Evolutionary conservation across 768 basidiomycete genomes (phyloP).

Genomic region (Rossbeevera mucosa): DNA sequence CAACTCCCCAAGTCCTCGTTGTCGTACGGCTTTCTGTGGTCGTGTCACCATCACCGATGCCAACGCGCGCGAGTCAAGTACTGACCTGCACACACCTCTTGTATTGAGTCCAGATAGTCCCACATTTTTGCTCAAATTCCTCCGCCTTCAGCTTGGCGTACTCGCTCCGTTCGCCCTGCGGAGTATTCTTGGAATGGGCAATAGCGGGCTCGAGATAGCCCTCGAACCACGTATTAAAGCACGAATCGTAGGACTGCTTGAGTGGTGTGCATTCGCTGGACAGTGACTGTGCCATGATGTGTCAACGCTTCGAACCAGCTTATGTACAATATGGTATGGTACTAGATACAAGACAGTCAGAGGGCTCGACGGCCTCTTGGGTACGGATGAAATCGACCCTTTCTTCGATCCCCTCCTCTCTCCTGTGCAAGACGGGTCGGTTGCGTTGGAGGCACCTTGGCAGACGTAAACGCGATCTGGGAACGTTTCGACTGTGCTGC

Average conservation of each 20-base stretch:
- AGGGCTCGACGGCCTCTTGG: conserved; percentile 19
- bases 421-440: conserved; percentile 14
- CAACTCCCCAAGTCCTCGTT: conserved; percentile 69
- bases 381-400: conserved; percentile 29
- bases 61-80: conserved; percentile 5
- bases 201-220: conserved; percentile 87
- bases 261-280: conserved; percentile 83
- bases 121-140: conserved; percentile 85
- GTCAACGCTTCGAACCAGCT: conserved; percentile 3
- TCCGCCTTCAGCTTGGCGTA: conserved; percentile 77
- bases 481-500: conserved; percentile 52
- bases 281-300: conserved; percentile 71
- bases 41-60: background rate
- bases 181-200: conserved; percentile 34
- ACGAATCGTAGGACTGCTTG: conserved; percentile 86
- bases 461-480: conserved; percentile 57
- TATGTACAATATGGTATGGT: conserved; percentile 14
- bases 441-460: conserved; percentile 15
- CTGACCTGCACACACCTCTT: conserved; percentile 78
- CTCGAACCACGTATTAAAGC: conserved; percentile 98
- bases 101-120: conserved; percentile 77
- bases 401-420: conserved; percentile 16
- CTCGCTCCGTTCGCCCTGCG: conserved; percentile 45
- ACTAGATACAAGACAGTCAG: conserved; percentile 11
- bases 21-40: conserved; percentile 69